Conservation (phyloP, 305 asterid species). For the Fraxinus latifolia region DNA sequence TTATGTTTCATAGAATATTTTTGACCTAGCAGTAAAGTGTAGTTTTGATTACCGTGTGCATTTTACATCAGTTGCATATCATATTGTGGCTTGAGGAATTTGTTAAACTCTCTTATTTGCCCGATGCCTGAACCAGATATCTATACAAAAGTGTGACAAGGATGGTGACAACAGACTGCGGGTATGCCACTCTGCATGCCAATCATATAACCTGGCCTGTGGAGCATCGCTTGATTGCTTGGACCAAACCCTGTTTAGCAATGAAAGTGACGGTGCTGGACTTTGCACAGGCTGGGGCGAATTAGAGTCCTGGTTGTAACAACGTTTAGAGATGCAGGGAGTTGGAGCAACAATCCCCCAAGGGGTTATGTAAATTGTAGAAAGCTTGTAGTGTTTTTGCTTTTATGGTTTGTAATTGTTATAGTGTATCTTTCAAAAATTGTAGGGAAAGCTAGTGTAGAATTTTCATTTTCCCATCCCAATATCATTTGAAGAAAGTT, state of each 20-base stretch:
- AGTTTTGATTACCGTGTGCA: neutral
- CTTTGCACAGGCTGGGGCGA: constrained; percentile 96
- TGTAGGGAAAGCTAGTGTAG: constrained; percentile 28
- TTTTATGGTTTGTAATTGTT: constrained; percentile 29
- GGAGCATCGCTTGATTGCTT: constrained; percentile 94
- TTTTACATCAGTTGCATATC: neutral
- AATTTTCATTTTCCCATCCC: constrained; percentile 34
- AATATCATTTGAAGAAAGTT: constrained; percentile 23
- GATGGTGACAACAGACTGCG: constrained; percentile 84
- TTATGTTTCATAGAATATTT: neutral
- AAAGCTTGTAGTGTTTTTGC: constrained; percentile 24
- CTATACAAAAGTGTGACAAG: constrained; percentile 80
- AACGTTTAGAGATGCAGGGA: neutral
- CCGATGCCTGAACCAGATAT: constrained; percentile 50
- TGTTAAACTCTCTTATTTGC: neutral
- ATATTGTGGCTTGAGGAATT: neutral
- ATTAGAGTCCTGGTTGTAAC: constrained; percentile 65
- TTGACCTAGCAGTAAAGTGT: neutral
- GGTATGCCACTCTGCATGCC: constrained; percentile 92
- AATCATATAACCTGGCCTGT: constrained; percentile 78
- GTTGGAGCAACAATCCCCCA: neutral
- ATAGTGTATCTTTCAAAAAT: neutral
- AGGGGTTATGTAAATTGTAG: constrained; percentile 47
- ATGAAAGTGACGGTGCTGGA: constrained; percentile 76
- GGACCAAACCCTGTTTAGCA: constrained; percentile 84